Conservation (phyloP, 495 filamentous ascomycete species). For the Copromyces sp. region DNA sequence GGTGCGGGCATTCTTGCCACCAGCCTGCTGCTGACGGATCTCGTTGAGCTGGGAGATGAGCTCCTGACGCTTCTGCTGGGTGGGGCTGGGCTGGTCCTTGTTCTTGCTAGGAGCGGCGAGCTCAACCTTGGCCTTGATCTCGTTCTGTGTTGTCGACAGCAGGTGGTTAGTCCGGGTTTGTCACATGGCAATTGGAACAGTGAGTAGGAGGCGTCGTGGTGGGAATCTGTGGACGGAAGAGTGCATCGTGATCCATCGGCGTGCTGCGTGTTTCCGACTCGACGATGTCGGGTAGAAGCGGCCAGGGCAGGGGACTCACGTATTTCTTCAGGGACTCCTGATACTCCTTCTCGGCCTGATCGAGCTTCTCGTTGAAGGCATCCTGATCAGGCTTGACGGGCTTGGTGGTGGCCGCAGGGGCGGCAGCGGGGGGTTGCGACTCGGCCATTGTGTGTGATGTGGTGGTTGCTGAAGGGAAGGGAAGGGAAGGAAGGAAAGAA, state of each 20-base stretch:
- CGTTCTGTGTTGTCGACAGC: conserved; percentile 46
- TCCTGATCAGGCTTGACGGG: conserved; percentile 65
- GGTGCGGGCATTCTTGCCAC: conserved; percentile 67
- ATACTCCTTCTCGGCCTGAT: conserved; percentile 75
- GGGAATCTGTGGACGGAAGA: not conserved
- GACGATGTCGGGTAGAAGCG: not conserved
- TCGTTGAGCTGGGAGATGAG: conserved; percentile 58
- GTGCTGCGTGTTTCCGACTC: not conserved
- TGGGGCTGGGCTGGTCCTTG: conserved; percentile 63
- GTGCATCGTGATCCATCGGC: not conserved
- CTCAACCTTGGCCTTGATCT: conserved; percentile 76
- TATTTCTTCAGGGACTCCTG: conserved; percentile 59
- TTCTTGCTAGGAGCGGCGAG: conserved; percentile 53
- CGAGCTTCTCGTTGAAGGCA: conserved; percentile 58
- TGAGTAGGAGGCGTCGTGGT: not conserved
- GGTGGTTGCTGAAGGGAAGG: not conserved
- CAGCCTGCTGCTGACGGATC: conserved; percentile 74
- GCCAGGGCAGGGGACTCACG: conserved; percentile 43
- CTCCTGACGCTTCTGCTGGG: conserved; percentile 68
- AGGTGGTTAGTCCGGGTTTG: not conserved
- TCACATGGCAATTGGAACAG: not conserved
- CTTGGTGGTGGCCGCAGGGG: conserved; percentile 44
- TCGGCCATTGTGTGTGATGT: conserved; percentile 29
- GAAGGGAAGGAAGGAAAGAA: conserved; percentile 1
- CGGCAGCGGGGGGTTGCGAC: conserved; percentile 30